Percentiles rank a stretch among this genome's conserved stretches.
These are phyloP conservation scores for Brachypodium distachyon DNA, from an alignment of 202 grass and related monocot species.

Conservation along the genomic window DNA sequence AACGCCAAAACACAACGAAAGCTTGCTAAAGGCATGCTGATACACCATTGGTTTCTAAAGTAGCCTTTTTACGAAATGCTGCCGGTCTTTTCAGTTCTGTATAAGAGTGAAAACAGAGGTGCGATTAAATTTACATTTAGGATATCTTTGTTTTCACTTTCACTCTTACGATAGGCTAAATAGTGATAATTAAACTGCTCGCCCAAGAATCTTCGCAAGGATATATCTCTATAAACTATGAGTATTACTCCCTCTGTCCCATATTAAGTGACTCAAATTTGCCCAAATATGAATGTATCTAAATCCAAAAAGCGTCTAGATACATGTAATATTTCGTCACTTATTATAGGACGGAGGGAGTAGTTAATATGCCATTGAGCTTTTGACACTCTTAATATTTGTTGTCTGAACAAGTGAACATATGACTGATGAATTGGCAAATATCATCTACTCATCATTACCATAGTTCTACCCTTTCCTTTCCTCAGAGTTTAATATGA, in stretches of 20 bases:
- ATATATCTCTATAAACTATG: no score
- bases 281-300: no score
- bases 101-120: neutral
- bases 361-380: neutral
- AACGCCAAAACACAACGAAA: neutral
- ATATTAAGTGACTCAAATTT: no score
- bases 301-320: no score
- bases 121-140: neutral
- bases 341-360: no score
- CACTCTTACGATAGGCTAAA: no score
- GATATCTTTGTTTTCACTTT: no score
- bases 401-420: neutral
- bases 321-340: no score
- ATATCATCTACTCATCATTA: neutral
- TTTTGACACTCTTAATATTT: neutral
- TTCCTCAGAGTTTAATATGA: neutral
- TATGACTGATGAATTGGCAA: neutral
- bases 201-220: no score
- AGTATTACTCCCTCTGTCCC: no score
- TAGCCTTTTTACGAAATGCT: neutral
- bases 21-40: neutral
- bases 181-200: no score
- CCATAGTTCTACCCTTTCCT: neutral
- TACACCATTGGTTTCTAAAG: neutral
- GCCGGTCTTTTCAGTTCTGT: neutral